Evolutionary conservation across 2,329 filamentous ascomycete species (phyloP), one percentile per base, ranked within the genome.

Genomic region (Tolypocladium amazonense): DNA sequence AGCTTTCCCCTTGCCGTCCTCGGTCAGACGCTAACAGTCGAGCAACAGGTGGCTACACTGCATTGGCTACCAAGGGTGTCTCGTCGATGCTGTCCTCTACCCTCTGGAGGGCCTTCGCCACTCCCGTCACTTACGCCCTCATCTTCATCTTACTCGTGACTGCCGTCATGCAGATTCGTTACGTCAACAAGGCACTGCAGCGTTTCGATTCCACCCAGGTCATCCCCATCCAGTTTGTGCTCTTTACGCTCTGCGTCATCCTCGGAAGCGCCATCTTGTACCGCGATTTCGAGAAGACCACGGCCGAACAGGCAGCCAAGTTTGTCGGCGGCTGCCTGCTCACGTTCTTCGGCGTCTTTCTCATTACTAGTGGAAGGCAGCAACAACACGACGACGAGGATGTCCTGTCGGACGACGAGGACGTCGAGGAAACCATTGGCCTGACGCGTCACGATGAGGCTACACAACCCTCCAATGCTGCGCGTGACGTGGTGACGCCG

Each of bases 161-260:
- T 1, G 94, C 94, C 8, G 79, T 99, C 61, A 92, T 97, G 88
- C 94, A 99, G 75, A 93, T 99, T 67, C 93, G 91, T 70, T 99
- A 97, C 71, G 84, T 99, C 71, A 99, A 97, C 76, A 89, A 82
- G 65, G 81, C 83, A 1, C 79, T 99, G 58, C 92, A 97, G 71
- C 86, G 90, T 55, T 99, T 97, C 76, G 91, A 97, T 73, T 96
- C 94, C 8, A 99, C 94, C 0, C 92, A 97, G 72, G 94, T 99
- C 66, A 99, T 99, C 63, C 94, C 94, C 0, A 94, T 94, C 18
- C 94, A 99, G 69, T 99, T 99, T 67, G 94, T 99, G 56, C 84
- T 95, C 63, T 99, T 99, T 72, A 99, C 94, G 0, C 80, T 99
- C 9, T 96, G 90, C 7, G 94, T 97, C 63, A 97, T 99, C 66